Base-by-base conservation (phyloP, 140 eudicot species). In the Oenanthe javanica region DNA sequence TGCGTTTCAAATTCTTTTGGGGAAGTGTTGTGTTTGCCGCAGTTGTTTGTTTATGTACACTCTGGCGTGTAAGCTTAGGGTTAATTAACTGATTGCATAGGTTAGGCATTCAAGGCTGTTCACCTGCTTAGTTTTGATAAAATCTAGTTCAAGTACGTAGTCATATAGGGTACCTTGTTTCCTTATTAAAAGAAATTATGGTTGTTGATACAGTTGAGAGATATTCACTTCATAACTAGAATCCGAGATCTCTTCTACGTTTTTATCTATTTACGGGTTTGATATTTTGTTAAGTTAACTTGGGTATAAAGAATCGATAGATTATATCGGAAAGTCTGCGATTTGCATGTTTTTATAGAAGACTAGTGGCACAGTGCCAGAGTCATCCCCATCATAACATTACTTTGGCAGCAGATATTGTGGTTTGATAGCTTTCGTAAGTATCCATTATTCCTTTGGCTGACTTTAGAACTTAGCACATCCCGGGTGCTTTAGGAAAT, bases 361-460 rank as follows among this genome's bases (percentile, higher is more conserved):
- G 27, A 23, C 70, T 61, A 61, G 70, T 61, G 38, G 70, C n/a
- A n/a, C n/a, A n/a, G n/a, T n/a, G n/a, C n/a, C 70, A n/a, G 70
- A 61, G 15, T 61, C 70, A 61, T 61, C 38, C 38, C 70, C 23
- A 61, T 61, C 70, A n/a, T n/a, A 9, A n/a, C 21, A 59, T 59
- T 31, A 21, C n/a, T 59, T 8, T 12, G n/a, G 11, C n/a, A 0
- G 21, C 66, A 59, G 12, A 13, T n/a, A n/a, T 59, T n/a, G 69
- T n/a, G 13, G 3, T 59, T n/a, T n/a, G 69, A n/a, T 14, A n/a
- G 69, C 36, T 59, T 59, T 59, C 7, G 13, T 21, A 0, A 21
- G n/a, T 59, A n/a, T n/a, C 69, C 36, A 21, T 59, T 59, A 40
- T 40, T 40, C 43, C 43, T 40, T 40, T 40, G 43, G 43, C 43